phyloP scores from a whole-genome alignment of 1,139 yeast genomes.

The Martiniozyma asiatica region DNA sequence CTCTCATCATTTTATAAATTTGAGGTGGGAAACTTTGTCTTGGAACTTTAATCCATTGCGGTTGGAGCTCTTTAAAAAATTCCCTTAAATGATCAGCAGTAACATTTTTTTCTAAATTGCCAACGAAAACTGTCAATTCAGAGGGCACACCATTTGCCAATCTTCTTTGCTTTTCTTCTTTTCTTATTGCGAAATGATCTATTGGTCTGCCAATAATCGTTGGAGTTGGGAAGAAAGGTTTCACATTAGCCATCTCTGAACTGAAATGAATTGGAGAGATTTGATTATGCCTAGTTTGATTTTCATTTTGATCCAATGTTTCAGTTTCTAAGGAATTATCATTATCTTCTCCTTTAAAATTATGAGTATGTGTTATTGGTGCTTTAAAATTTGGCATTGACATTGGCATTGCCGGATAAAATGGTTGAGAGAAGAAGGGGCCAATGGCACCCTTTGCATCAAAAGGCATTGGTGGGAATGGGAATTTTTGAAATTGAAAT shows the following conservation, averaged over 20 bases:
- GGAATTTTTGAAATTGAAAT: neutral
- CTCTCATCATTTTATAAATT: slow-evolving; percentile 29
- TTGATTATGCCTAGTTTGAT: neutral
- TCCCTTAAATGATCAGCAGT: slow-evolving; percentile 32
- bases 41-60: slow-evolving; percentile 50
- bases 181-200: slow-evolving; percentile 7
- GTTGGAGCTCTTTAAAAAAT: slow-evolving; percentile 35
- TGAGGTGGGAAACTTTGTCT: slow-evolving; percentile 32
- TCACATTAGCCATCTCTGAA: slow-evolving; percentile 5
- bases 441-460: neutral
- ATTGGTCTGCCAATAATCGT: neutral
- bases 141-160: slow-evolving; percentile 45
- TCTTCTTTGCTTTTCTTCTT: slow-evolving; percentile 18
- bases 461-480: neutral
- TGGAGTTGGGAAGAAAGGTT: slow-evolving; percentile 8
- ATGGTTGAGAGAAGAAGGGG: neutral
- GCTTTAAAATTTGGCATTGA: too few species aligned
- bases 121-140: slow-evolving; percentile 42
- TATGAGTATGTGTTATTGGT: too few species aligned
- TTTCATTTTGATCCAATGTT: neutral
- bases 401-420: neutral
- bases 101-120: slow-evolving; percentile 42
- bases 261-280: neutral
- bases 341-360: too few species aligned
- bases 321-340: too few species aligned